Evolutionary conservation across 2,329 filamentous ascomycete species (phyloP), one percentile per base, ranked within the genome.

Genomic region (Xylariales sp.): DNA sequence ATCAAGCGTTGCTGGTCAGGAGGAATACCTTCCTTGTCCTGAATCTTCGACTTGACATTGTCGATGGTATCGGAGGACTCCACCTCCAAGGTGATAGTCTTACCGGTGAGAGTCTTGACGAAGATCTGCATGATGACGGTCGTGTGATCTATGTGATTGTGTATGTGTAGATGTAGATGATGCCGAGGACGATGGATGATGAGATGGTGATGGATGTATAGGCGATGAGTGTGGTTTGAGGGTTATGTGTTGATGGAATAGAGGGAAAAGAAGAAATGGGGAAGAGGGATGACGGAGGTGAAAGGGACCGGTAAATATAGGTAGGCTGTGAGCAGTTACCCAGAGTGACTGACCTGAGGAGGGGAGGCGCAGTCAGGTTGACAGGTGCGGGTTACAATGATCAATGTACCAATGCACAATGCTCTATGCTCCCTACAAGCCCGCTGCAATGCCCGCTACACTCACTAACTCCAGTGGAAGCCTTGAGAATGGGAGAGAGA

Each of bases 61-160:
- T 94, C 92, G 80, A 94, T 94, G 62, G 91, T 94, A 78, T 93
- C 91, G 32, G 86, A 90, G 0, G 89, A 91, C 80, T 93, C 91
- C 30, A 94, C 91, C 82, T 93, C 91, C 39, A 93, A 83, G 36
- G 92, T 94, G 80, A 94, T 94, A 67, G 92, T 95, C 86, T 94
- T 95, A 78, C 94, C 94, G 82, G 94, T 97, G 78, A 97, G 89
- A 76, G 94, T 97, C 91, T 97, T 97, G 78, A 97, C 94, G 83
- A 97, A 97, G 87, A 97, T 97, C 88, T 97, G 94, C 94, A 97
- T 97, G 82, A 74, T 90, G 83, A 73, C 80, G 78, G 75, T 68
- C 71, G 69, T 67, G 63, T 68, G 72, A 66, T 75, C 58, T 61
- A 58, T 43, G 57, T 64, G 57, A 62, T 43, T 61, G 60, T 62